phyloP scores from a whole-genome alignment of 2,329 filamentous ascomycete species.

The Aspergillus oerlinghausenensis region DNA sequence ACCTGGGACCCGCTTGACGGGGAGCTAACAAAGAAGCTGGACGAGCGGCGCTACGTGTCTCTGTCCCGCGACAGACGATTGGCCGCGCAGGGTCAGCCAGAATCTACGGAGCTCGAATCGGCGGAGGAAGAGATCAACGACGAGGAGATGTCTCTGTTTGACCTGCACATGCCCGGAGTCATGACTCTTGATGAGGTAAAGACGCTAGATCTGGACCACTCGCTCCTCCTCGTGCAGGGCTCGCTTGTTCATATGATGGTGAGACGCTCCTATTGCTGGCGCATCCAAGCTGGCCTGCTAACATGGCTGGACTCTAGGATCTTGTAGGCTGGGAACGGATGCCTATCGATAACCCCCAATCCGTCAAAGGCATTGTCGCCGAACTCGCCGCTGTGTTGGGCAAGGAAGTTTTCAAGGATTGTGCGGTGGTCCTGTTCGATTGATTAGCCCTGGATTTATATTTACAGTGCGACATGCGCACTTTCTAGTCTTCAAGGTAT shows the following conservation, averaged over 20 bases:
- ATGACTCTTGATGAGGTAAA: constrained; percentile 40
- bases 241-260: constrained; percentile 42
- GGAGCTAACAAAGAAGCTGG: constrained; percentile 38
- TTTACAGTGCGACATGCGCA: neutral
- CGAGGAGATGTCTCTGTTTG: constrained; percentile 43
- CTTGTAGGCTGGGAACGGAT: constrained; percentile 45
- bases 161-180: constrained; percentile 44
- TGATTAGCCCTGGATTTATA: constrained; percentile 7
- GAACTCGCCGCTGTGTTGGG: constrained; percentile 45
- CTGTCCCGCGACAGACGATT: constrained; percentile 35
- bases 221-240: constrained; percentile 40
- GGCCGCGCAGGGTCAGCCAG: constrained; percentile 1
- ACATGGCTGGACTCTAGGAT: constrained; percentile 27
- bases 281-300: neutral
- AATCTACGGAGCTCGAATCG: neutral
- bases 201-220: constrained; percentile 41
- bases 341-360: constrained; percentile 38
- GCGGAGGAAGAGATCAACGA: constrained; percentile 28
- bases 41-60: constrained; percentile 42
- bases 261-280: constrained; percentile 8
- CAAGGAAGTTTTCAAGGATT: constrained; percentile 38
- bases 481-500: neutral
- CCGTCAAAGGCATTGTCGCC: constrained; percentile 45
- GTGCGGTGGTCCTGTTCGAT: constrained; percentile 38
- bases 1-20: constrained; percentile 43